Evolutionary conservation across 2,329 filamentous ascomycete genomes (phyloP).

Genomic region (Fusarium brevicatenulatum): DNA sequence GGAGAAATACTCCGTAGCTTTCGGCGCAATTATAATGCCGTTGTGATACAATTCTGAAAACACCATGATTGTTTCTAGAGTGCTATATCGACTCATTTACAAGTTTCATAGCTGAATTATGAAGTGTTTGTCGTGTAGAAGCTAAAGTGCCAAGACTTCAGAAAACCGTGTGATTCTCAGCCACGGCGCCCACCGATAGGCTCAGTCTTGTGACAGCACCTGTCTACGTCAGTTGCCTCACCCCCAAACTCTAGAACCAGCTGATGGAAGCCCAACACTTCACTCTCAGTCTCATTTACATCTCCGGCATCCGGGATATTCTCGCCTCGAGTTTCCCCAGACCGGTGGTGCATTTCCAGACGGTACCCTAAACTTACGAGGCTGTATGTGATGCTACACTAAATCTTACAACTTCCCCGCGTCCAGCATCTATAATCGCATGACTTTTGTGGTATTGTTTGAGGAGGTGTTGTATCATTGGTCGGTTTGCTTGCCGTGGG

Average conservation of each 20-base stretch:
- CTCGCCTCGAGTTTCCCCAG: slow-evolving; percentile 30
- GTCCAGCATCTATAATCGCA: slow-evolving; percentile 4
- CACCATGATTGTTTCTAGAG: neutral
- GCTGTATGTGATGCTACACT: slow-evolving; percentile 8
- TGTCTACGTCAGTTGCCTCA: slow-evolving; percentile 16
- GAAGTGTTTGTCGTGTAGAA: neutral
- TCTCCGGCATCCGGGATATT: slow-evolving; percentile 34
- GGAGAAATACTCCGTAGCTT: slow-evolving; percentile 8
- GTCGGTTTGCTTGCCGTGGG: neutral
- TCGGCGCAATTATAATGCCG: neutral
- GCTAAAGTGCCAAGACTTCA: neutral
- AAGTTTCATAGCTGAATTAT: neutral
- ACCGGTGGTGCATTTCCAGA: slow-evolving; percentile 8
- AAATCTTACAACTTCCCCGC: slow-evolving; percentile 34
- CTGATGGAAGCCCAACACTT: neutral
- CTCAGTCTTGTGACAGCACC: slow-evolving; percentile 14
- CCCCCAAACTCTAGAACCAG: slow-evolving; percentile 1
- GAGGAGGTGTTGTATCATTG: neutral
- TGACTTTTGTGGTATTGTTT: neutral
- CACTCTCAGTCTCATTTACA: neutral
- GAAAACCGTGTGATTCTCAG: slow-evolving; percentile 22
- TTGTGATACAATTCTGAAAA: neutral
- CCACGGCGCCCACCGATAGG: slow-evolving; percentile 23
- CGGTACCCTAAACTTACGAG: slow-evolving; percentile 15
- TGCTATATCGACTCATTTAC: neutral